phyloP scores from a whole-genome alignment of 2,329 filamentous ascomycete species.

The Paracorniculantispora psalliotae region DNA sequence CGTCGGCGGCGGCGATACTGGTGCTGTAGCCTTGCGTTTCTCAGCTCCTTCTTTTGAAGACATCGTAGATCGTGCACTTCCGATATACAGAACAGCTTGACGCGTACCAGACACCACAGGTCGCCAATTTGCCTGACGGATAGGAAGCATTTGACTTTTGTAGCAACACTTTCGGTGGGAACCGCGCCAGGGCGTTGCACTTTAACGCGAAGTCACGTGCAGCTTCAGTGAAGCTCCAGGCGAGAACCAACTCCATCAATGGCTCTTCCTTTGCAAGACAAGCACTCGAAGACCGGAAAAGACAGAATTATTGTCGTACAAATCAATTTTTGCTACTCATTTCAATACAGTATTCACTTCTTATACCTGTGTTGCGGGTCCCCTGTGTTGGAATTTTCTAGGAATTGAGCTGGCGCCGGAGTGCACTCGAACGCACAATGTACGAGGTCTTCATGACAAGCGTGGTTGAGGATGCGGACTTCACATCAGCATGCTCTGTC shows the following conservation, averaged over 20 bases:
- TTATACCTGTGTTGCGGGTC: too few relatives aligned
- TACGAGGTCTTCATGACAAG: conserved; percentile 57
- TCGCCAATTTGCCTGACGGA: not conserved
- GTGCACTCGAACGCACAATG: conserved; percentile 32
- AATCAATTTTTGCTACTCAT: not conserved
- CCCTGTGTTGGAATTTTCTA: not conserved
- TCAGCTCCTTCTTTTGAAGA: not conserved
- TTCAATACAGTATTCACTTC: not conserved
- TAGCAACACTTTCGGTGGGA: not conserved
- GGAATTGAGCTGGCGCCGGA: not conserved
- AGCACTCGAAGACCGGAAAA: not conserved
- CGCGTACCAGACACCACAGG: not conserved
- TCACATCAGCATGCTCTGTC: conserved; percentile 45
- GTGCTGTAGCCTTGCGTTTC: conserved; percentile 35
- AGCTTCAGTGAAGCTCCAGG: not conserved
- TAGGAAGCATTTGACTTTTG: not conserved
- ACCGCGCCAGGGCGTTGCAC: conserved; percentile 2
- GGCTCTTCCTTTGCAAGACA: not conserved
- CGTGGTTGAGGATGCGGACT: conserved; percentile 45
- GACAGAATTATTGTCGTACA: not conserved
- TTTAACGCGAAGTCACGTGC: conserved; percentile 11
- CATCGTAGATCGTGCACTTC: not conserved
- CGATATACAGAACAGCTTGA: not conserved
- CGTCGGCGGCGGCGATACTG: conserved; percentile 49
- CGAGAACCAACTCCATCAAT: not conserved